Conservation (phyloP, 257 asterid genomes). For the Fraxinus anomala region DNA sequence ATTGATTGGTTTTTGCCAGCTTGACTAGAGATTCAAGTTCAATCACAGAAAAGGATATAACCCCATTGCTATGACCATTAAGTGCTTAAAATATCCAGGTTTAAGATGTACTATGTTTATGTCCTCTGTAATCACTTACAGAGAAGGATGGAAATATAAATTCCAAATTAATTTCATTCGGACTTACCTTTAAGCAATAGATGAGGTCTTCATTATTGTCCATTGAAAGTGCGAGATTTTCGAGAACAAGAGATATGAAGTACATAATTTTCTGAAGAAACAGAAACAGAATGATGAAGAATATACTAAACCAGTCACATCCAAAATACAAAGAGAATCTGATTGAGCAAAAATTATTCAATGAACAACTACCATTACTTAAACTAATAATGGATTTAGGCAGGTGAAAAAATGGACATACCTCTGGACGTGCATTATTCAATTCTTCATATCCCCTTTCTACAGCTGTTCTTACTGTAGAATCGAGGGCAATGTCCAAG, state of each 20-base stretch:
- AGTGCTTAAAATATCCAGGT: neutral
- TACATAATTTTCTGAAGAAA: conserved; percentile 81
- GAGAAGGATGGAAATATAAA: conserved; percentile 22
- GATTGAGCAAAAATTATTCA: neutral
- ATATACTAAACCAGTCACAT: conserved; percentile 16
- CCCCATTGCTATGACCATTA: neutral
- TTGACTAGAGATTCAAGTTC: conserved; percentile 4
- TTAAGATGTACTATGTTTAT: conserved; percentile 12
- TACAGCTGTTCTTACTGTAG: conserved; percentile 93
- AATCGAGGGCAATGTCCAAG: conserved; percentile 93
- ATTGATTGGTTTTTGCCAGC: neutral
- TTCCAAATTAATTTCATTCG: conserved; percentile 8
- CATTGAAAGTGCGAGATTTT: conserved; percentile 87
- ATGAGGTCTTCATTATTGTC: conserved; percentile 82
- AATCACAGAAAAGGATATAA: neutral
- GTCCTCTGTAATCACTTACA: conserved; percentile 16
- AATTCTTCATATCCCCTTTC: conserved; percentile 95
- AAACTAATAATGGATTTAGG: neutral
- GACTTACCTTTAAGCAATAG: conserved; percentile 88
- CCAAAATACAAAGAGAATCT: conserved; percentile 12
- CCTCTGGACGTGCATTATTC: conserved; percentile 83
- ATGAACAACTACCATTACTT: conserved; percentile 8
- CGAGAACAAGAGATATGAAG: conserved; percentile 85
- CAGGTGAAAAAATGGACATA: conserved; percentile 27
- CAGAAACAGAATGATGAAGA: conserved; percentile 26